phyloP scores from a whole-genome alignment of 768 basidiomycete species.

The Termitomyces sp. region DNA sequence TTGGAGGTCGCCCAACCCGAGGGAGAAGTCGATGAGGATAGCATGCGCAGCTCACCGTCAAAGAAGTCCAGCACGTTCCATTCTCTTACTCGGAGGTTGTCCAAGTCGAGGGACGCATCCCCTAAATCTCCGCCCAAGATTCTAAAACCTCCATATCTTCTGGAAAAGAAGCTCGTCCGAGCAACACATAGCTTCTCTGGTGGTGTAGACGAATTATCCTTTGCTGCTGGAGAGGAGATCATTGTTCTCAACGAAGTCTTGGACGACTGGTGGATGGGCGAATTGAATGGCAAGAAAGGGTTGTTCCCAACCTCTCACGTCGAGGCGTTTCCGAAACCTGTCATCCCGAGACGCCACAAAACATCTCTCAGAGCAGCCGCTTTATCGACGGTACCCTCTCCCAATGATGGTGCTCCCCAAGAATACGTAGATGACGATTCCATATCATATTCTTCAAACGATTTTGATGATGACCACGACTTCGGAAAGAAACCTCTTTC shows the following conservation, averaged over 20 bases:
- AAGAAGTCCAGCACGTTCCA: constrained; percentile 25
- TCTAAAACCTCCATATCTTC: constrained; percentile 44
- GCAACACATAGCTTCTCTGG: constrained; percentile 75
- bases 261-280: constrained; percentile 91
- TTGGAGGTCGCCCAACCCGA: constrained; percentile 33
- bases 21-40: constrained; percentile 23
- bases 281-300: constrained; percentile 63
- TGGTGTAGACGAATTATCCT: constrained; percentile 72
- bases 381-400: not conserved
- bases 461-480: constrained; percentile 45
- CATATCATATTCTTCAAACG: constrained; percentile 23
- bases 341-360: constrained; percentile 18
- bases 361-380: constrained; percentile 2
- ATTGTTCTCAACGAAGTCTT: constrained; percentile 73
- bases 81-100: constrained; percentile 22
- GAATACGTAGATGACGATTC: constrained; percentile 9
- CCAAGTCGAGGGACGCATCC: constrained; percentile 29
- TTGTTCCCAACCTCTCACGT: constrained; percentile 80
- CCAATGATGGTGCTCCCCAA: not conserved
- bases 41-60: constrained; percentile 9
- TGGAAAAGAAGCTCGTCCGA: constrained; percentile 51
- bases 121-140: constrained; percentile 35
- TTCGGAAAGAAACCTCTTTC: constrained; percentile 39
- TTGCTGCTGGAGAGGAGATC: constrained; percentile 73
- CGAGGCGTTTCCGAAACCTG: constrained; percentile 39